Conservation (phyloP, 73 alveolate genomes). For the Breviolum minutum region DNA sequence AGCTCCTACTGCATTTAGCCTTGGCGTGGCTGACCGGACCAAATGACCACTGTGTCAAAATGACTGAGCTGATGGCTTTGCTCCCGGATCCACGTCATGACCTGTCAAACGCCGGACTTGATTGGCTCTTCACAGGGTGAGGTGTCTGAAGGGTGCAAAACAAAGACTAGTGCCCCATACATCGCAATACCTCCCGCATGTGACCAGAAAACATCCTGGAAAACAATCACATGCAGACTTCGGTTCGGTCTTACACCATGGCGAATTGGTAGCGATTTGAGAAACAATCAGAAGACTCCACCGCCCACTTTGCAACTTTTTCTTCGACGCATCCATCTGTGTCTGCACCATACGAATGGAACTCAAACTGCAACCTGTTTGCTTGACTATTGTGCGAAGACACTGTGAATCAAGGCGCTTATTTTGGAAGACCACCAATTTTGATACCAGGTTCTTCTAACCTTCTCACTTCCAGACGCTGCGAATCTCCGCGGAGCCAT, state of each 20-base stretch:
- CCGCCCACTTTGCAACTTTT: neutral
- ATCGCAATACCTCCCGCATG: too few species aligned
- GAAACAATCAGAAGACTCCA: too few species aligned
- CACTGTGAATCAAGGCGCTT: neutral
- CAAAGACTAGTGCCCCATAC: too few species aligned
- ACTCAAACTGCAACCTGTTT: neutral
- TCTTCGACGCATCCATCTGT: neutral
- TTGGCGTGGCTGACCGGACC: neutral
- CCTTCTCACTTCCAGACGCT: neutral
- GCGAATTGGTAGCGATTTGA: too few species aligned
- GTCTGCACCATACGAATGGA: neutral
- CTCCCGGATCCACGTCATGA: conserved; percentile 1
- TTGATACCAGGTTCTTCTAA: too few species aligned
- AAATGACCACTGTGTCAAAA: too few species aligned
- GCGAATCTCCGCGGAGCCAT: conserved; percentile 85
- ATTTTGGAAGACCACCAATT: too few species aligned
- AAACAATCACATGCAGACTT: too few species aligned
- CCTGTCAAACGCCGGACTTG: neutral
- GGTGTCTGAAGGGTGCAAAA: too few species aligned
- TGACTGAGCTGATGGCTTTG: neutral
- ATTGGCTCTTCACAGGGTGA: too few species aligned
- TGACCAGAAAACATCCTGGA: too few species aligned
- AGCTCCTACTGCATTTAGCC: conserved; percentile 73
- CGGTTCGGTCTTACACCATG: too few species aligned
- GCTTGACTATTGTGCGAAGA: neutral